Base-by-base conservation (phyloP, 176 grass and related monocot genomes). In the Phoenix roebelenii region DNA sequence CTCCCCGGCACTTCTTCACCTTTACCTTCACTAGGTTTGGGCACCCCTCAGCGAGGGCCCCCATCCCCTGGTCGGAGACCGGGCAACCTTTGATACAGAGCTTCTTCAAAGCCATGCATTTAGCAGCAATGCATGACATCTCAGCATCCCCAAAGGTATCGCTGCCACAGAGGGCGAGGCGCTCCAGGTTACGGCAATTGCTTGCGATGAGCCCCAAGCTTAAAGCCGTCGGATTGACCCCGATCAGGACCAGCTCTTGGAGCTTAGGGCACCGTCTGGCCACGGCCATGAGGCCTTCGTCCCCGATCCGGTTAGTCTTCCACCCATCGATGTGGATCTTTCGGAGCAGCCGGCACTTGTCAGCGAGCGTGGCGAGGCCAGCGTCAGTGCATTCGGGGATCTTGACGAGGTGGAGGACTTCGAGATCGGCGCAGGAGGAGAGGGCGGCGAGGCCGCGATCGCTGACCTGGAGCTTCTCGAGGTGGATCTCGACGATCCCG, bases 31-130 rank as follows among this genome's bases (percentile, higher is more conserved):
- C 81, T 71, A 98, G 76, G 22, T 76, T 80, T 23, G 94, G 94
- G 74, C 88, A 98, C 5, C 94, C 88, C 4, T 62, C 58, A 20
- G 81, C 81, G 7, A 98, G 79, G 1, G 94, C 79, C 63, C 80
- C 85, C 85, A 98, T 85, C 35, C 94, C 94, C 9, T 76, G 76
- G 63, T 98, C 79, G 1, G 94, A 89, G 15, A 98, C 85, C 0
- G 94, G 94, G 67, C 94, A 98, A 3, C 79, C 87, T 71, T 98
- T 98, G 79, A 98, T 98, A 75, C 94, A 98, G 30, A 98, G 83
- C 58, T 98, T 98, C 85, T 85, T 98, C 35, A 98, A 80, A 1
- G 82, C 70, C 51, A 73, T 59, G 57, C 94, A 98, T 26, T 86
- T 81, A 39, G 86, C 62, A 5, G 94, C 88, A 56, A 98, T 74